Percentiles rank a stretch among this genome's conserved stretches.
Conservation (phyloP, 768 basidiomycete genomes). For the Stropharia rugosoannulata region DNA sequence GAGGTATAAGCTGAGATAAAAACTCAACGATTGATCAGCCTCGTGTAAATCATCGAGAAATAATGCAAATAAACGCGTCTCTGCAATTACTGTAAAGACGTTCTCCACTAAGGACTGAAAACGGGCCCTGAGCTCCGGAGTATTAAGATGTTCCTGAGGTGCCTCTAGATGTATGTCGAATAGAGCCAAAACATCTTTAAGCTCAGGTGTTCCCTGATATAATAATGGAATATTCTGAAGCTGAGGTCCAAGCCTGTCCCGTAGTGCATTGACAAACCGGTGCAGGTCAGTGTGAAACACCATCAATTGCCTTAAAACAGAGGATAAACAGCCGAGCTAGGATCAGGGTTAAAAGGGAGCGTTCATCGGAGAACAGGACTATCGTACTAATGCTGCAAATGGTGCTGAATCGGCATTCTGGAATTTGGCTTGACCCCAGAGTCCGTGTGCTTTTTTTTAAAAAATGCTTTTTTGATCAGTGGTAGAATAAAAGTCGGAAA, state of each 20-base stretch:
- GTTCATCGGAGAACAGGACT: background rate
- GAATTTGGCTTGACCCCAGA: constrained; percentile 80
- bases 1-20: background rate
- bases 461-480: background rate
- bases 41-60: constrained; percentile 77
- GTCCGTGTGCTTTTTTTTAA: constrained; percentile 48
- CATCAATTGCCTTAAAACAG: constrained; percentile 72
- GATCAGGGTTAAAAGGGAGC: constrained; percentile 4
- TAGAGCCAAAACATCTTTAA: constrained; percentile 57
- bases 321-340: constrained; percentile 66
- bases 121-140: constrained; percentile 61
- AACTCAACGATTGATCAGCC: constrained; percentile 61
- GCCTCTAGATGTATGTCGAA: constrained; percentile 53
- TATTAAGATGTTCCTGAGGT: constrained; percentile 54
- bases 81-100: constrained; percentile 67
- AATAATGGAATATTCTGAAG: constrained; percentile 67
- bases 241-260: constrained; percentile 65
- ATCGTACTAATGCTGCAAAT: constrained; percentile 59
- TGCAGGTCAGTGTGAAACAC: constrained; percentile 70
- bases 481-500: background rate
- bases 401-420: constrained; percentile 65
- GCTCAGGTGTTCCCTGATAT: constrained; percentile 70
- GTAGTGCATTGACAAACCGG: constrained; percentile 59
- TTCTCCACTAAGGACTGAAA: constrained; percentile 72
- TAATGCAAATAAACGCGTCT: constrained; percentile 67